Conservation (phyloP, 495 filamentous ascomycete species). For the Hypoxylon lienhwacheense region DNA sequence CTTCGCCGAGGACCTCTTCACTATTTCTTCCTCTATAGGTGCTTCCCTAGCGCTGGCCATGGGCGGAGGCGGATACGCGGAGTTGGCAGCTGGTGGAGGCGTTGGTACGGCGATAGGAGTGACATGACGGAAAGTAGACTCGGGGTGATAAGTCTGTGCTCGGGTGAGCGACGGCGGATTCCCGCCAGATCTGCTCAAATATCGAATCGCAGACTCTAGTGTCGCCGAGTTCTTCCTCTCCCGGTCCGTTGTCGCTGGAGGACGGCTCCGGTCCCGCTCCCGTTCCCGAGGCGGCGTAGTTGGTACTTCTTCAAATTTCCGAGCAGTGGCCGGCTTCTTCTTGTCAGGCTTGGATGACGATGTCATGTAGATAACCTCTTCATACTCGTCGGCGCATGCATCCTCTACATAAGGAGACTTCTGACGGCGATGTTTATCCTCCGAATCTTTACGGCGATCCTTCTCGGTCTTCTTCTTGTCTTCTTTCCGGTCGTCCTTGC, state of each 20-base stretch:
- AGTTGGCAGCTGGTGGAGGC: constrained; percentile 35
- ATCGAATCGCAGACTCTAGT: constrained; percentile 33
- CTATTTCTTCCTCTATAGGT: constrained; percentile 27
- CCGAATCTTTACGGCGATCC: constrained; percentile 40
- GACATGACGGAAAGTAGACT: constrained; percentile 24
- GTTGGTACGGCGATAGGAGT: constrained; percentile 43
- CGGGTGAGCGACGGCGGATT: constrained; percentile 32
- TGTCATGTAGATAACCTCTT: constrained; percentile 33
- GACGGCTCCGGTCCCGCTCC: constrained; percentile 15
- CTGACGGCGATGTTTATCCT: constrained; percentile 44
- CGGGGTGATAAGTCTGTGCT: constrained; percentile 36
- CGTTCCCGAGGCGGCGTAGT: constrained; percentile 21
- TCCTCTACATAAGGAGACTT: constrained; percentile 42
- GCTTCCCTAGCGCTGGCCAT: constrained; percentile 24
- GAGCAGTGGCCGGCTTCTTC: constrained; percentile 46
- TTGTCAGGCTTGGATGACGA: constrained; percentile 41
- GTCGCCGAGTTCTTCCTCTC: constrained; percentile 34
- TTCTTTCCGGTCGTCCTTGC: constrained; percentile 35
- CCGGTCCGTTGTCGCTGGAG: constrained; percentile 27
- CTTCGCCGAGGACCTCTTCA: constrained; percentile 40
- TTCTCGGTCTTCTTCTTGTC: constrained; percentile 42
- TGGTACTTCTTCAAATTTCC: constrained; percentile 42
- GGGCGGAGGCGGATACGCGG: constrained; percentile 30
- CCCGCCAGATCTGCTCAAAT: constrained; percentile 33
- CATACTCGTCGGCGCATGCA: constrained; percentile 31